Evolutionary conservation across 345 rosid genomes (phyloP).

Genomic region (Hibiscus mutabilis): DNA sequence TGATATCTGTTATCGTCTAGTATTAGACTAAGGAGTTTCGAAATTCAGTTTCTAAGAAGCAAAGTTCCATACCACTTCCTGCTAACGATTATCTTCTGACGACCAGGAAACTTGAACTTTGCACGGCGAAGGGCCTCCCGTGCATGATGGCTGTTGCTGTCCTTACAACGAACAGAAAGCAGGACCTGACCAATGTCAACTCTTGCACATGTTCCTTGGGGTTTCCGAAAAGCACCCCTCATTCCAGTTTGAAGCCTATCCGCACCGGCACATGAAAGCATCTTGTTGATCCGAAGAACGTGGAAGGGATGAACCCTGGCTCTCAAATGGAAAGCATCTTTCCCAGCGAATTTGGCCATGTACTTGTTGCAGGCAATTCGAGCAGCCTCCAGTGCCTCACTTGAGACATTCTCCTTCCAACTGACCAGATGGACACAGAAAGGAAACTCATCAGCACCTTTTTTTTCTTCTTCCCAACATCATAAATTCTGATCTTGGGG

Average conservation of each 20-base stretch:
- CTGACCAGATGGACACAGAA: slow-evolving; percentile 57
- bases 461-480: slow-evolving; percentile 53
- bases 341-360: slow-evolving; percentile 53
- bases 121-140: slow-evolving; percentile 55
- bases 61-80: slow-evolving; percentile 41
- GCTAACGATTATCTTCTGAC: slow-evolving; percentile 52
- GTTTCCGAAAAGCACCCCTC: slow-evolving; percentile 60
- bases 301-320: slow-evolving; percentile 58
- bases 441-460: slow-evolving; percentile 55
- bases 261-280: slow-evolving; percentile 69
- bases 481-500: slow-evolving; percentile 54
- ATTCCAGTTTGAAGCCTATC: slow-evolving; percentile 62
- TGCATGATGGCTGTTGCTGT: slow-evolving; percentile 43
- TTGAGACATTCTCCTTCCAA: slow-evolving; percentile 56
- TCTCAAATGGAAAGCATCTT: slow-evolving; percentile 53
- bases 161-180: slow-evolving; percentile 50
- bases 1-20: neutral
- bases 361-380: slow-evolving; percentile 61
- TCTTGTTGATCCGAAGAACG: slow-evolving; percentile 51
- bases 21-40: neutral
- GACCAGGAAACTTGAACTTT: slow-evolving; percentile 58
- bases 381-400: slow-evolving; percentile 61
- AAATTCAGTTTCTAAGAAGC: neutral
- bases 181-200: slow-evolving; percentile 56
- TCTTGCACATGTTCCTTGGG: slow-evolving; percentile 47